Conservation (phyloP, 805 yeast species). For the Saturnispora dispora region DNA sequence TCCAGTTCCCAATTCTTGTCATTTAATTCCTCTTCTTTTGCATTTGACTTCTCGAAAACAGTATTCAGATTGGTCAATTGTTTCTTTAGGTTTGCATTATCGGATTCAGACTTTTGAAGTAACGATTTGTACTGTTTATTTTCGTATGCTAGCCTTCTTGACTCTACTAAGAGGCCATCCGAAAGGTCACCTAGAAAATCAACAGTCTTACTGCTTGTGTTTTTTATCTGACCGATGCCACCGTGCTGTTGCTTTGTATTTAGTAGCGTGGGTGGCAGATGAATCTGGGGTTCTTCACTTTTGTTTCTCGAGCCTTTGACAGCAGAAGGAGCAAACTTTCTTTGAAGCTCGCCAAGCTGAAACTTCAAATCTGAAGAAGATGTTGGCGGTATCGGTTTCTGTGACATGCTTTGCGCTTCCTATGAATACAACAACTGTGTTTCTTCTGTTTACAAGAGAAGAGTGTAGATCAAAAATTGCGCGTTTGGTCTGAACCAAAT, state of each 20-base stretch:
- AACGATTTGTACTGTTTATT: conserved; percentile 40
- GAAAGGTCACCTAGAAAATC: conserved; percentile 66
- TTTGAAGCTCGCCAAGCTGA: conserved; percentile 37
- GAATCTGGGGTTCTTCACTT: conserved; percentile 12
- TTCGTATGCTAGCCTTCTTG: conserved; percentile 60
- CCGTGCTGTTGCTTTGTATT: conserved; percentile 6
- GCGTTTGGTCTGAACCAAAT: not conserved
- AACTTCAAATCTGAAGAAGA: conserved; percentile 30
- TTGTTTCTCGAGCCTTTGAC: conserved; percentile 7
- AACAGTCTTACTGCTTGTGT: conserved; percentile 45
- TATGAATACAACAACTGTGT: not conserved
- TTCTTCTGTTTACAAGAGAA: not conserved
- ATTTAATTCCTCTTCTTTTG: conserved; percentile 40
- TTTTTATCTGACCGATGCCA: not conserved
- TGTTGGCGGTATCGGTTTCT: conserved; percentile 5
- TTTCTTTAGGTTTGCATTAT: conserved; percentile 31
- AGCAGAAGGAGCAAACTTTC: conserved; percentile 13
- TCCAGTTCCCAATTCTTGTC: conserved; percentile 69
- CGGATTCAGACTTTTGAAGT: conserved; percentile 35
- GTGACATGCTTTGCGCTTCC: not conserved
- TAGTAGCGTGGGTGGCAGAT: conserved; percentile 15
- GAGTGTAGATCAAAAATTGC: not conserved
- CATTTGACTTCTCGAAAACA: conserved; percentile 26
- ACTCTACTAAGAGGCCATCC: conserved; percentile 60
- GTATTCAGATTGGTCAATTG: conserved; percentile 29